Evolutionary conservation across 306 rosid genomes (phyloP).

Genomic region (Castanea mollissima): DNA sequence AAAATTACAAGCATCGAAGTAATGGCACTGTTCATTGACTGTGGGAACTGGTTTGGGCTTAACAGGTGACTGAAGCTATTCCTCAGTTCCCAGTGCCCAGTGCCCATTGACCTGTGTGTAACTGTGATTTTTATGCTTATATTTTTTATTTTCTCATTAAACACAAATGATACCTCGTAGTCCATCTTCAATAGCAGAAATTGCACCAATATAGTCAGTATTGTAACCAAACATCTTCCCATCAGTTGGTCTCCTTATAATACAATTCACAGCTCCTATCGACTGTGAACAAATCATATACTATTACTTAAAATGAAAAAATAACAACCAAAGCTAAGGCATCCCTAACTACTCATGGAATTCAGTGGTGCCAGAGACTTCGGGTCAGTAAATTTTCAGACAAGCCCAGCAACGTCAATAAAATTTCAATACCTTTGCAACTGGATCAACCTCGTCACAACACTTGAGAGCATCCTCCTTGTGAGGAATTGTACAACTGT

Average conservation of each 20-base stretch:
- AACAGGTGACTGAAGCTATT: no score
- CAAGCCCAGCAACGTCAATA: constrained; percentile 14
- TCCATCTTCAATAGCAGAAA: constrained; percentile 86
- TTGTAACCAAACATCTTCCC: constrained; percentile 89
- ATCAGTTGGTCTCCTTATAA: constrained; percentile 68
- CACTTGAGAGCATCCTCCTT: constrained; percentile 73
- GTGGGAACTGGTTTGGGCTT: no score
- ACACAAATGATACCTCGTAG: constrained; percentile 53
- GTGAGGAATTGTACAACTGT: constrained; percentile 83
- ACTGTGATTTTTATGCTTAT: not conserved
- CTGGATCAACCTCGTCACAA: constrained; percentile 92
- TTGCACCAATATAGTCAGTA: constrained; percentile 84
- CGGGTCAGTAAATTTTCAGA: not conserved
- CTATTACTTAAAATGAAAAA: not conserved
- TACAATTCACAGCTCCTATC: constrained; percentile 89
- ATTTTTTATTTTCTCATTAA: constrained; percentile 10
- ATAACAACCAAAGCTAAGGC: constrained; percentile 7
- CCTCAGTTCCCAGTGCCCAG: no score
- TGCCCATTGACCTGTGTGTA: no score
- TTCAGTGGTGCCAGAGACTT: not conserved
- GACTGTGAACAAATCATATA: constrained; percentile 41
- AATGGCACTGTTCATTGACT: no score
- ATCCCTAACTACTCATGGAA: not conserved
- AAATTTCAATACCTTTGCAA: constrained; percentile 68
- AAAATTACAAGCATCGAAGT: no score